A percentile compares a stretch with the other conserved stretches of the same genome.
phyloP scores from a whole-genome alignment of 31 red algal genomes.

The Asparagopsis taxiformis region DNA sequence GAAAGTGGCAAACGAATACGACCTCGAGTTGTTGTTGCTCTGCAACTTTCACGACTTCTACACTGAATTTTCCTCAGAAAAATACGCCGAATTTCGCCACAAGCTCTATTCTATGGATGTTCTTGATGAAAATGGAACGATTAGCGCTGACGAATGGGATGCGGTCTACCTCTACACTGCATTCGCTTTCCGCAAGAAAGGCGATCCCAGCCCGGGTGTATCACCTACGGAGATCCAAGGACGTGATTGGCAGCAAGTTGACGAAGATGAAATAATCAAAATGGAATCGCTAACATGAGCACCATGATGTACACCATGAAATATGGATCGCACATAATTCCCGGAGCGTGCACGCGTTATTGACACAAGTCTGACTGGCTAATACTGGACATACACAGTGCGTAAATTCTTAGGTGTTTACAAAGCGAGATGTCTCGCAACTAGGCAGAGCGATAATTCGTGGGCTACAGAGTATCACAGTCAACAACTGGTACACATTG shows the following conservation, averaged over 20 bases:
- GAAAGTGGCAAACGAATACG: slow-evolving; percentile 73
- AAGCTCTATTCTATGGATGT: slow-evolving; percentile 51
- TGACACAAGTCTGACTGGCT: no score
- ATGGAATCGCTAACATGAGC: slow-evolving; percentile 13
- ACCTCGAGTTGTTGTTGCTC: slow-evolving; percentile 70
- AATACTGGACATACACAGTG: not conserved
- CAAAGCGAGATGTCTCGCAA: not conserved
- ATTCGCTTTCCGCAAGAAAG: slow-evolving; percentile 88
- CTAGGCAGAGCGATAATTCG: not conserved
- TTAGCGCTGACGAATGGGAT: slow-evolving; percentile 87
- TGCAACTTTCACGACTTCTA: slow-evolving; percentile 94
- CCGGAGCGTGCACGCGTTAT: not conserved
- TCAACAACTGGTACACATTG: not conserved
- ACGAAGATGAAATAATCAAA: slow-evolving; percentile 28
- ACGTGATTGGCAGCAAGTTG: slow-evolving; percentile 13
- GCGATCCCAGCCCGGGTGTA: slow-evolving; percentile 24
- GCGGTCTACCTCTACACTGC: slow-evolving; percentile 88
- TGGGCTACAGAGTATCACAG: not conserved
- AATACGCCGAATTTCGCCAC: slow-evolving; percentile 40
- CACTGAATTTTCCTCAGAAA: slow-evolving; percentile 31
- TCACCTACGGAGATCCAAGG: not conserved
- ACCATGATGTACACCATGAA: not conserved
- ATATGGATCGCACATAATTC: not conserved
- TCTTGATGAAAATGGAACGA: slow-evolving; percentile 47
- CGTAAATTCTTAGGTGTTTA: not conserved